Conservation (phyloP, 192 early-diverging fungal genomes). For the Glomus cerebriforme region DNA sequence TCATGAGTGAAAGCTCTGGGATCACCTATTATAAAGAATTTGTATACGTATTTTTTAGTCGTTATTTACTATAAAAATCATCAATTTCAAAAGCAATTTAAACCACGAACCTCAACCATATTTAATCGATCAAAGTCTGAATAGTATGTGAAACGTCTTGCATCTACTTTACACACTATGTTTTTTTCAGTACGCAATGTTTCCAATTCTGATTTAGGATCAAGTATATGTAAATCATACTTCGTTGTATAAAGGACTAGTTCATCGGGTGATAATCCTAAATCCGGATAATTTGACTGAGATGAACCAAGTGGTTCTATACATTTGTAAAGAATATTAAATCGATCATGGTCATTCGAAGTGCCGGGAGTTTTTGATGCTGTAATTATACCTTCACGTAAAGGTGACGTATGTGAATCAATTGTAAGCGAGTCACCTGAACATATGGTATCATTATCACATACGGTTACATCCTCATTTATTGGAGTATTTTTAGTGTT, state of each 20-base stretch:
- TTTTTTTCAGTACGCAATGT: background rate
- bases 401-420: background rate
- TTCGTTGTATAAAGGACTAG: conserved; percentile 7
- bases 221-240: conserved; percentile 21
- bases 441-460: too few relatives aligned
- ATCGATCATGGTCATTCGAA: background rate
- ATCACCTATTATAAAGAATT: conserved; percentile 3
- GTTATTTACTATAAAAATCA: background rate
- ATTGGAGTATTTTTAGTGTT: too few relatives aligned
- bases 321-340: background rate
- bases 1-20: conserved; percentile 20
- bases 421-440: background rate
- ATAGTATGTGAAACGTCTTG: background rate
- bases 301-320: too few relatives aligned
- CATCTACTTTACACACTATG: background rate
- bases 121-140: conserved; percentile 14
- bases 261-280: background rate
- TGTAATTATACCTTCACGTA: background rate
- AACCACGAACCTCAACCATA: conserved; percentile 25
- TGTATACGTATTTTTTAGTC: too few relatives aligned
- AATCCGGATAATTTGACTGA: too few relatives aligned
- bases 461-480: too few relatives aligned
- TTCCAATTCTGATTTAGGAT: conserved; percentile 2
- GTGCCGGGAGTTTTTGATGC: background rate
- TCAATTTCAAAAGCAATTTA: background rate